phyloP scores from a whole-genome alignment of 495 filamentous ascomycete genomes.

The Penicillium argentinense region DNA sequence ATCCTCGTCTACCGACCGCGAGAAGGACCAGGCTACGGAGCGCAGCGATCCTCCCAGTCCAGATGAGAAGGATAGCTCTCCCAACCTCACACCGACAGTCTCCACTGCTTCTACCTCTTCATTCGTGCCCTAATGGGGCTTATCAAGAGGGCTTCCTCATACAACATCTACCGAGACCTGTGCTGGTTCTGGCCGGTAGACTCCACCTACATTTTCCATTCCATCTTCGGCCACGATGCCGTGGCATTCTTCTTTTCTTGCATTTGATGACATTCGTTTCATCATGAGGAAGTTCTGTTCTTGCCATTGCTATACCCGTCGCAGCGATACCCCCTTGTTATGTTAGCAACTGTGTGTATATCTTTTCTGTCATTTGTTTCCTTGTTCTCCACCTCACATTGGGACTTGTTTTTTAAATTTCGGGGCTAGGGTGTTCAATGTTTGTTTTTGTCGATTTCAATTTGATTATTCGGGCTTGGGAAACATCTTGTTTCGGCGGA shows the following conservation, averaged over 20 bases:
- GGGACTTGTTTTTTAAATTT: neutral
- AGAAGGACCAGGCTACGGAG: slow-evolving; percentile 33
- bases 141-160: too few relatives aligned
- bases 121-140: slow-evolving; percentile 19
- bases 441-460: neutral
- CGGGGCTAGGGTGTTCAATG: neutral
- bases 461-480: slow-evolving; percentile 7
- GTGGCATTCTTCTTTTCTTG: slow-evolving; percentile 15
- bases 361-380: slow-evolving; percentile 1
- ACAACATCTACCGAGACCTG: too few relatives aligned
- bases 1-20: slow-evolving; percentile 47
- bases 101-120: slow-evolving; percentile 43
- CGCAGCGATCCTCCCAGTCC: slow-evolving; percentile 33
- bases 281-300: slow-evolving; percentile 13
- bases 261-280: slow-evolving; percentile 21
- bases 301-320: slow-evolving; percentile 23
- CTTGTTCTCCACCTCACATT: slow-evolving; percentile 2
- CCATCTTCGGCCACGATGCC: neutral
- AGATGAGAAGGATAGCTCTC: slow-evolving; percentile 39
- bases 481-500: slow-evolving; percentile 13
- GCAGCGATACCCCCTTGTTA: slow-evolving; percentile 27
- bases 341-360: slow-evolving; percentile 10
- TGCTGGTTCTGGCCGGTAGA: too few relatives aligned
- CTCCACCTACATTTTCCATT: neutral
- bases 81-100: slow-evolving; percentile 39